phyloP scores from a whole-genome alignment of 106 monocot species.

The Dendrobium chrysotoxum region DNA sequence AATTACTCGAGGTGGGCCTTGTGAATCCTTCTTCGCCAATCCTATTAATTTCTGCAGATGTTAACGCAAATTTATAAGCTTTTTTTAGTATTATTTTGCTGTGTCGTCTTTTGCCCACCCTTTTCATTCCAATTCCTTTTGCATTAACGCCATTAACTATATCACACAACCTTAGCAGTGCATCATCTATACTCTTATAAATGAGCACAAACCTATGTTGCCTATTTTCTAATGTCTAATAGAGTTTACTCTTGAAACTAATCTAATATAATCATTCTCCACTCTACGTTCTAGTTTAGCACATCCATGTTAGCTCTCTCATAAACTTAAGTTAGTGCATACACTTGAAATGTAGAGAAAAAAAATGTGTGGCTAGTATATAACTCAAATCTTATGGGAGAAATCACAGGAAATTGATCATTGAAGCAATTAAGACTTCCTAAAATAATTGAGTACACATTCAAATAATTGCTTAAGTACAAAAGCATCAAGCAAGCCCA shows the following conservation, averaged over 20 bases:
- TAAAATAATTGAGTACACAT: too few species aligned
- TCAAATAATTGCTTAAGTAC: too few species aligned
- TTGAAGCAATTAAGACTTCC: neutral
- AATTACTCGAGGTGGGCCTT: too few species aligned
- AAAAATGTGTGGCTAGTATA: neutral
- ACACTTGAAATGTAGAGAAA: neutral
- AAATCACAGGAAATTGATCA: neutral
- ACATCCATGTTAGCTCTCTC: too few species aligned
- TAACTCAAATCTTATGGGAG: neutral
- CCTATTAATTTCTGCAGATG: too few species aligned
- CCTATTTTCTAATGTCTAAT: neutral
- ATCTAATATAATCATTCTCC: neutral
- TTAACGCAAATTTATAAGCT: too few species aligned
- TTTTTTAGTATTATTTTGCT: neutral
- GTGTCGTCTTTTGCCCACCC: neutral
- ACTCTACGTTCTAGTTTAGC: neutral
- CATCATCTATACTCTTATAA: neutral
- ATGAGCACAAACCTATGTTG: neutral
- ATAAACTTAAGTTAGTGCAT: neutral
- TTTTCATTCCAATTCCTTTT: neutral
- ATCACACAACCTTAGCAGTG: neutral
- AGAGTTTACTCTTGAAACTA: neutral
- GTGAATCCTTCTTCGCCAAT: too few species aligned
- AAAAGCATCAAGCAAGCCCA: too few species aligned
- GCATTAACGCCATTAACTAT: neutral